Evolutionary conservation across 2,329 filamentous ascomycete genomes (phyloP).

Genomic region (Colletotrichum euphorbiae): DNA sequence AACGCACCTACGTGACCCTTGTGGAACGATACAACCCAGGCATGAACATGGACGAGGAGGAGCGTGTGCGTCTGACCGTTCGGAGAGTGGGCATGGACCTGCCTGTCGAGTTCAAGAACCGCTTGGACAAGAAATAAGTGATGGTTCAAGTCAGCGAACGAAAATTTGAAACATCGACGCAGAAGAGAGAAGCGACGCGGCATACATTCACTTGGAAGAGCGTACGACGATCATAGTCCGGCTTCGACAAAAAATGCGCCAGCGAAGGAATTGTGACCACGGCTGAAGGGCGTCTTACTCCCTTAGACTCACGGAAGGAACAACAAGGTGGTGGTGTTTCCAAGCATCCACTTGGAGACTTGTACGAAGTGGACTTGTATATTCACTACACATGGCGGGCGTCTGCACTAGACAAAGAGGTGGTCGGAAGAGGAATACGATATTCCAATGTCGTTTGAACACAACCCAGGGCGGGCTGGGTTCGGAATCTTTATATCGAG

Average conservation of each 20-base stretch:
- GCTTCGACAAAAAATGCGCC: too few relatives aligned
- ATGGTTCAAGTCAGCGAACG: not conserved
- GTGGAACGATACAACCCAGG: conserved; percentile 95
- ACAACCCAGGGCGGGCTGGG: too few relatives aligned
- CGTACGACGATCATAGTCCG: too few relatives aligned
- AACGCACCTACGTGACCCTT: conserved; percentile 83
- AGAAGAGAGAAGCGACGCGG: not conserved
- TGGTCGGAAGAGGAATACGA: not conserved
- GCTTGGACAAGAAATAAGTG: conserved; percentile 16
- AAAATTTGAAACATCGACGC: not conserved
- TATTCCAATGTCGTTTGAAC: too few relatives aligned
- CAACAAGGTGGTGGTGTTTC: too few relatives aligned
- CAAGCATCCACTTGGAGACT: not conserved
- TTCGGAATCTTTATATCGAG: not conserved
- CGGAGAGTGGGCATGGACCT: conserved; percentile 91
- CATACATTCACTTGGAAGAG: not conserved
- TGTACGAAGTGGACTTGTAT: conserved; percentile 18
- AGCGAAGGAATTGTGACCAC: too few relatives aligned
- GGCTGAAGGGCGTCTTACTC: too few relatives aligned
- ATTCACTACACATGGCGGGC: conserved; percentile 13
- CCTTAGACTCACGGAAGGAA: too few relatives aligned
- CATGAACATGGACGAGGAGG: conserved; percentile 87
- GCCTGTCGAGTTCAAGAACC: conserved; percentile 69
- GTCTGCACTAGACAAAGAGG: conserved; percentile 6
- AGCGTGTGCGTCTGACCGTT: conserved; percentile 85